phyloP scores from a whole-genome alignment of 2,329 filamentous ascomycete species.

The Aureobasidium sp. region DNA sequence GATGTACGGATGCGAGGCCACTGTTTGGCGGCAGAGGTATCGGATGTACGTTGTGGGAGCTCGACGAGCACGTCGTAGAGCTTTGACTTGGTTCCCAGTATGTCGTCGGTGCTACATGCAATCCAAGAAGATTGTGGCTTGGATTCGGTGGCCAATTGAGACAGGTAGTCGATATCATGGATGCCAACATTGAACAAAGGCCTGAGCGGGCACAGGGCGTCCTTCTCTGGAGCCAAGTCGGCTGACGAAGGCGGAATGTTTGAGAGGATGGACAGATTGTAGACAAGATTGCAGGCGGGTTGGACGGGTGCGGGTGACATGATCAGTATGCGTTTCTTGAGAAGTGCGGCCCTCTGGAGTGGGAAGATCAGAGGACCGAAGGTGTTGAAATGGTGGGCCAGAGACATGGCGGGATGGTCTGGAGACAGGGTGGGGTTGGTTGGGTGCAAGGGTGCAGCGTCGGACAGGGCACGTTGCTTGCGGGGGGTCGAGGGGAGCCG shows the following conservation, averaged over 20 bases:
- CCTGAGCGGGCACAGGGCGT: slow-evolving; percentile 55
- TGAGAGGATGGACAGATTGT: slow-evolving; percentile 85
- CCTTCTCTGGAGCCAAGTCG: slow-evolving; percentile 52
- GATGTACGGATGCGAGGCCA: slow-evolving; percentile 69
- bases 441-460: slow-evolving; percentile 50
- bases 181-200: slow-evolving; percentile 91
- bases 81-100: slow-evolving; percentile 74
- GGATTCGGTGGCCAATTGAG: slow-evolving; percentile 45
- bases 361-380: slow-evolving; percentile 92
- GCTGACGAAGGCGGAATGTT: slow-evolving; percentile 70
- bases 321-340: slow-evolving; percentile 81
- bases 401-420: slow-evolving; percentile 78
- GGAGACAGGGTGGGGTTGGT: slow-evolving; percentile 60
- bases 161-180: slow-evolving; percentile 77
- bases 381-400: slow-evolving; percentile 65
- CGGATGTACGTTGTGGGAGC: slow-evolving; percentile 51
- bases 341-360: slow-evolving; percentile 73
- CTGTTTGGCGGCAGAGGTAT: slow-evolving; percentile 23
- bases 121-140: slow-evolving; percentile 58
- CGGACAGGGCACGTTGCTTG: slow-evolving; percentile 41
- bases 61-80: slow-evolving; percentile 87
- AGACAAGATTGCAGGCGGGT: slow-evolving; percentile 87
- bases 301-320: slow-evolving; percentile 80
- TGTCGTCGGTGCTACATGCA: slow-evolving; percentile 91
- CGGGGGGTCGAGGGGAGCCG: slow-evolving; percentile 57